Evolutionary conservation across 106 monocot genomes (phyloP).

Genomic region (Dendrobium officinale): DNA sequence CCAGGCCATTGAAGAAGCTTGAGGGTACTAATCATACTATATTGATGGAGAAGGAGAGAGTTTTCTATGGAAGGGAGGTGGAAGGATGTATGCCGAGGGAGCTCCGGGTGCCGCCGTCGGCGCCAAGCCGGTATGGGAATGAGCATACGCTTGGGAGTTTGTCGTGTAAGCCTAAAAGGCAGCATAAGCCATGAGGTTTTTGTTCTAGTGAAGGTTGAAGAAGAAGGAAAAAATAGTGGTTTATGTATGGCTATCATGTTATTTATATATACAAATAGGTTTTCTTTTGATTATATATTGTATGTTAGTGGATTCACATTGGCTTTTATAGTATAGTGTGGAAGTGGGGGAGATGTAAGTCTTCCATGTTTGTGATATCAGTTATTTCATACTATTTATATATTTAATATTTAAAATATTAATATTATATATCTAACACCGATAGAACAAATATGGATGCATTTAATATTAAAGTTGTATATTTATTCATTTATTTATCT

Average conservation of each 20-base stretch:
- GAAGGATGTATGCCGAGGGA: conserved; percentile 14
- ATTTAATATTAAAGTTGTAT: too few species aligned
- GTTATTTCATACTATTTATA: too few species aligned
- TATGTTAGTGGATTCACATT: too few species aligned
- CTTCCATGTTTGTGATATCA: too few species aligned
- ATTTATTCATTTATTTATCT: too few species aligned
- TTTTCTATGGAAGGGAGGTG: background rate
- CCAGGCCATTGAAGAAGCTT: background rate
- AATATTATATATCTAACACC: too few species aligned
- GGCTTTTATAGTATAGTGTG: too few species aligned
- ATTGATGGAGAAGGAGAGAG: background rate
- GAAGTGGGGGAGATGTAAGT: too few species aligned
- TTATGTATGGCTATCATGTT: background rate
- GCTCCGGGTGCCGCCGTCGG: conserved; percentile 4
- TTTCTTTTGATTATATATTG: background rate
- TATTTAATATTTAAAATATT: too few species aligned
- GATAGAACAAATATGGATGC: too few species aligned
- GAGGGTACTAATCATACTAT: background rate
- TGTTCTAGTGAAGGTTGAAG: background rate
- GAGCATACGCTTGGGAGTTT: conserved; percentile 3
- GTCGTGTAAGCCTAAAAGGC: conserved; percentile 2
- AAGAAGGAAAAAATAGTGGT: background rate
- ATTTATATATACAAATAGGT: background rate
- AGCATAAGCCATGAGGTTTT: conserved; percentile 3
- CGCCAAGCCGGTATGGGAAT: conserved; percentile 14